Percentiles rank a stretch among this genome's conserved stretches.
Conservation (phyloP, 495 filamentous ascomycete species). For the Hypoxylon lenormandii region DNA sequence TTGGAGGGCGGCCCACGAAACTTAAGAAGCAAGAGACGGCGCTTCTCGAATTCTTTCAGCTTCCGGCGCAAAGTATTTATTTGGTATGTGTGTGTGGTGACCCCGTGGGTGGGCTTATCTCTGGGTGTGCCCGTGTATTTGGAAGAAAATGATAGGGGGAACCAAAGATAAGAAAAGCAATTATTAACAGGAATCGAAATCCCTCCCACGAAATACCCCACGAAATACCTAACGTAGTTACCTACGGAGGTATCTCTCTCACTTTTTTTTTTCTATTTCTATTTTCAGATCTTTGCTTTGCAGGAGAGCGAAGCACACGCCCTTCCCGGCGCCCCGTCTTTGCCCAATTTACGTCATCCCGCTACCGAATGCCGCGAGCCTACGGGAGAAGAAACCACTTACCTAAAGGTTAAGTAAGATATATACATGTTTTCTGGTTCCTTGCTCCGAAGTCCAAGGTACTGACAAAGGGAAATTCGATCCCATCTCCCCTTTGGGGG, state of each 20-base stretch:
- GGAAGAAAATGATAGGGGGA: slow-evolving; percentile 42
- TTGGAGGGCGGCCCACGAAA: slow-evolving; percentile 9
- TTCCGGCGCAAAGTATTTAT: slow-evolving; percentile 41
- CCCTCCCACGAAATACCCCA: slow-evolving; percentile 48
- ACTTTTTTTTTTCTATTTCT: slow-evolving; percentile 13
- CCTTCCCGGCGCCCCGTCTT: slow-evolving; percentile 34
- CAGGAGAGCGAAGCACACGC: slow-evolving; percentile 20
- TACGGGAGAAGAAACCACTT: slow-evolving; percentile 30
- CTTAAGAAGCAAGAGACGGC: slow-evolving; percentile 19
- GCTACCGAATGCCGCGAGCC: slow-evolving; percentile 37
- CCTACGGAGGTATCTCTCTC: slow-evolving; percentile 37
- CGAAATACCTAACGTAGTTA: slow-evolving; percentile 23
- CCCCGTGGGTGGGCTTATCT: slow-evolving; percentile 48
- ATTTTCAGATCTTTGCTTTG: not conserved
- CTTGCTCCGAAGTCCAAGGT: not conserved
- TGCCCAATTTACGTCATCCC: slow-evolving; percentile 36
- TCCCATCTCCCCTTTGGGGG: no score
- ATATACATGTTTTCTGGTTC: slow-evolving; percentile 21
- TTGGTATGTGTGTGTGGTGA: slow-evolving; percentile 28
- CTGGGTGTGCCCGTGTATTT: slow-evolving; percentile 41
- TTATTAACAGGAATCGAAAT: slow-evolving; percentile 47
- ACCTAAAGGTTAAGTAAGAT: slow-evolving; percentile 49
- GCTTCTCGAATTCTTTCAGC: slow-evolving; percentile 21
- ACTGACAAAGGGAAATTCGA: no score
- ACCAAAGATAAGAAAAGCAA: slow-evolving; percentile 47